phyloP scores from a whole-genome alignment of 192 early-diverging fungal species.

The Rhizophagus prolifer region DNA sequence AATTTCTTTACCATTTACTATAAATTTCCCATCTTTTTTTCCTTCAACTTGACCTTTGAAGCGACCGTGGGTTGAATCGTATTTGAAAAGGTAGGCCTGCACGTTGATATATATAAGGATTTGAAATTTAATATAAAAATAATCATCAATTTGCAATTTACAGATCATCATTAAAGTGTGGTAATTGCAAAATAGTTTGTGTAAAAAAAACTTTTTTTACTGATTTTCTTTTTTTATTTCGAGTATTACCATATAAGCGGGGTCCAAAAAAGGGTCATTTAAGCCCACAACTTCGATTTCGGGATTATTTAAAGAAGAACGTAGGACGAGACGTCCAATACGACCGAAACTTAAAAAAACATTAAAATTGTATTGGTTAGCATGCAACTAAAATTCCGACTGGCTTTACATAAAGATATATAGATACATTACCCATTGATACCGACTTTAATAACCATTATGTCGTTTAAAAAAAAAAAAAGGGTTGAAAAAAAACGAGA shows the following conservation, averaged over 20 bases:
- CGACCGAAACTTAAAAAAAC: conserved; percentile 77
- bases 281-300: conserved; percentile 81
- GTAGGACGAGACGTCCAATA: conserved; percentile 97
- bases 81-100: conserved; percentile 91
- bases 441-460: conserved; percentile 49
- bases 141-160: neutral
- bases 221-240: neutral
- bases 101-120: neutral
- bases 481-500: neutral
- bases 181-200: no score
- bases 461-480: neutral
- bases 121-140: conserved; percentile 17
- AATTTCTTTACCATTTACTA: conserved; percentile 85
- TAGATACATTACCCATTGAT: conserved; percentile 54
- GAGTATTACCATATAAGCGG: conserved; percentile 84
- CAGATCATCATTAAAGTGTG: no score
- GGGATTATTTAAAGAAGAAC: conserved; percentile 75
- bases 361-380: neutral
- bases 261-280: conserved; percentile 97
- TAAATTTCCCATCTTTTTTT: conserved; percentile 84
- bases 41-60: conserved; percentile 81
- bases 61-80: conserved; percentile 98
- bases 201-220: no score
- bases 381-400: no score
- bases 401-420: neutral